A percentile compares a stretch with the other conserved stretches of the same genome.
Evolutionary conservation across 768 basidiomycete genomes (phyloP).

Genomic region (Baorangia bicolor): DNA sequence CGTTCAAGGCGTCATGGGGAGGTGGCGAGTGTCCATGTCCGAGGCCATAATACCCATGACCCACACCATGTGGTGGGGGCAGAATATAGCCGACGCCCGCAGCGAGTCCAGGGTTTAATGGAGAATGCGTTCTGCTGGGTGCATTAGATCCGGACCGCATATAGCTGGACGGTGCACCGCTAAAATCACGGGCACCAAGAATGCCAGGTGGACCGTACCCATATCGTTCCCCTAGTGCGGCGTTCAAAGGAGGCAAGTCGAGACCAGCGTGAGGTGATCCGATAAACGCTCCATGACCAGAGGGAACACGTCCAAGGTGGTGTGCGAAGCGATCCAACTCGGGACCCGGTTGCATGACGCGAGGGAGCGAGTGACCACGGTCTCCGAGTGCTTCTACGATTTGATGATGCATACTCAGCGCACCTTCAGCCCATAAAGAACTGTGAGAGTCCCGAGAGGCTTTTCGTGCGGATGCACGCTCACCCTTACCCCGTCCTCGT

Average conservation of each 20-base stretch:
- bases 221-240: constrained; percentile 38
- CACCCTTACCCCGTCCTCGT: constrained; percentile 37
- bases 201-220: constrained; percentile 38
- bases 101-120: constrained; percentile 49
- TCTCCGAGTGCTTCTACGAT: constrained; percentile 36
- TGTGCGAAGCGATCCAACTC: constrained; percentile 35
- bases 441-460: constrained; percentile 36
- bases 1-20: constrained; percentile 34
- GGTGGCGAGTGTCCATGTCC: constrained; percentile 38
- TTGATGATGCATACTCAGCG: constrained; percentile 35
- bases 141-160: constrained; percentile 63
- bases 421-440: constrained; percentile 35
- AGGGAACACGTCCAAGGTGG: constrained; percentile 35
- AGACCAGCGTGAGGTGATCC: constrained; percentile 47
- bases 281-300: constrained; percentile 36
- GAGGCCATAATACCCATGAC: constrained; percentile 39
- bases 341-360: constrained; percentile 29
- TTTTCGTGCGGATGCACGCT: constrained; percentile 36
- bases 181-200: constrained; percentile 32
- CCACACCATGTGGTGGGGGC: constrained; percentile 37
- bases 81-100: constrained; percentile 42
- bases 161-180: constrained; percentile 52
- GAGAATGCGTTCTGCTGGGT: constrained; percentile 74
- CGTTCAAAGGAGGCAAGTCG: constrained; percentile 60
- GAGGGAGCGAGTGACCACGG: constrained; percentile 34